Base-by-base conservation (phyloP, 1,284 basidiomycete genomes). In the Heterobasidion irregulare region DNA sequence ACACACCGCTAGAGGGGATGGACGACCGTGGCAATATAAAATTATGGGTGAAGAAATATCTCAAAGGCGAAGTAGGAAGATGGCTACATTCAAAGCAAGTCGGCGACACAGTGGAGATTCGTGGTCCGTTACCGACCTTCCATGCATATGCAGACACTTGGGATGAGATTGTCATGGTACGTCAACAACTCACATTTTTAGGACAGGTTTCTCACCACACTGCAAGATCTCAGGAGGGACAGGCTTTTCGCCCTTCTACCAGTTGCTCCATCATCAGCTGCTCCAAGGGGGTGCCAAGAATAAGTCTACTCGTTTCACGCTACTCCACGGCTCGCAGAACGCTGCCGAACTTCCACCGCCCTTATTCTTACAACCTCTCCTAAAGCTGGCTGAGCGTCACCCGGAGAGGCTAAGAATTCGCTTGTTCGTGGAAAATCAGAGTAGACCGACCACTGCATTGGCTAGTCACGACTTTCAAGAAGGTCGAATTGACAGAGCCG, bases 131-230 rank as follows among this genome's bases (percentile, higher is more conserved):
- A 41, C 75, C 73, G 58, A 92, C 88, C 0, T 90, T 86, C 83
- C 68, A 67, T n/a, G 86, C 82, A 79, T 72, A 77, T 52, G 75
- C 79, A 15, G 73, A 71, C 51, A 68, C 66, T 13, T 90, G 83
- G 82, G 90, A 93, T 63, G 83, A 93, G 58, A 71, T 94, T 53
- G 70, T 93, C 16, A 84, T 94, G 82, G 92, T 86, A 65, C 53
- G 79, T 64, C 18, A 12, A 12, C 46, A 10, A n/a, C 15, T 38
- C n/a, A 15, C n/a, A 26, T 41, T 43, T 26, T 34, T n/a, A 10
- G 8, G 12, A 12, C 47, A 6, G 43, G 16, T 18, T 52, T 35
- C 47, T 19, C 35, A 52, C 4, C 26, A 18, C 15, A 8, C 50
- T 35, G 16, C 33, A 55, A 92, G 89, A 83, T 92, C 53, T 91